These are phyloP conservation scores for Penstemon barbatus DNA, from an alignment of 257 asterid genomes.

Conservation along the genomic window DNA sequence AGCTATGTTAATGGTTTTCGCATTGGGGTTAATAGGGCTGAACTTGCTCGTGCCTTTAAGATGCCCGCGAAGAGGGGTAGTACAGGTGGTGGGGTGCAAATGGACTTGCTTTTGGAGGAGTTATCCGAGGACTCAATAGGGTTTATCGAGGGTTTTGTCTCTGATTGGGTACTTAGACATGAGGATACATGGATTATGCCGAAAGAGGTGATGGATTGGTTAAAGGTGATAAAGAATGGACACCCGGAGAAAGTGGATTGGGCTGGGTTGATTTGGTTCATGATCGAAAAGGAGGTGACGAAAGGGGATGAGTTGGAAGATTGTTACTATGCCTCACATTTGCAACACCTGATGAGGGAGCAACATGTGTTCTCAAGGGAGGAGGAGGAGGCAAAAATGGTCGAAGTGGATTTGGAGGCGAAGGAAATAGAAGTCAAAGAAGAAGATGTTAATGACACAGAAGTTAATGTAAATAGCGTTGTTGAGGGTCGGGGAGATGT, in stretches of 20 bases:
- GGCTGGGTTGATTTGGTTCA: constrained; percentile 79
- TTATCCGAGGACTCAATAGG: constrained; percentile 52
- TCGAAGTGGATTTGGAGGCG: constrained; percentile 34
- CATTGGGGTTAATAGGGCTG: constrained; percentile 59
- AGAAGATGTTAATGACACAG: constrained; percentile 28
- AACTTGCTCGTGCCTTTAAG: constrained; percentile 66
- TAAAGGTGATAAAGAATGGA: constrained; percentile 61
- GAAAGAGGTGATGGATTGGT: constrained; percentile 58
- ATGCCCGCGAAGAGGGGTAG: constrained; percentile 63
- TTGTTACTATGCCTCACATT: constrained; percentile 82
- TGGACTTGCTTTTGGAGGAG: constrained; percentile 49
- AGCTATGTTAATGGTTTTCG: constrained; percentile 52
- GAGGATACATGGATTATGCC: constrained; percentile 84
- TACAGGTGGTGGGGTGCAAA: constrained; percentile 41
- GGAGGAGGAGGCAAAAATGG: constrained; percentile 27
- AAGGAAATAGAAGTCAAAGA: constrained; percentile 18
- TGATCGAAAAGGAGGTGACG: constrained; percentile 86
- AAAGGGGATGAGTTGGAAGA: constrained; percentile 59
- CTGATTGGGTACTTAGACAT: constrained; percentile 75
- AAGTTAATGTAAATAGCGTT: constrained; percentile 17
- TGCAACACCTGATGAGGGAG: constrained; percentile 74
- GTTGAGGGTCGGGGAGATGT: constrained; percentile 27
- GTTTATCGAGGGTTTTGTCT: constrained; percentile 51
- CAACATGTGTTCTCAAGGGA: constrained; percentile 37
- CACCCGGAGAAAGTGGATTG: constrained; percentile 91